These are phyloP conservation scores for Phytopythium helicoides DNA, from an alignment of 352 stramenopile species.

Conservation along the genomic window DNA sequence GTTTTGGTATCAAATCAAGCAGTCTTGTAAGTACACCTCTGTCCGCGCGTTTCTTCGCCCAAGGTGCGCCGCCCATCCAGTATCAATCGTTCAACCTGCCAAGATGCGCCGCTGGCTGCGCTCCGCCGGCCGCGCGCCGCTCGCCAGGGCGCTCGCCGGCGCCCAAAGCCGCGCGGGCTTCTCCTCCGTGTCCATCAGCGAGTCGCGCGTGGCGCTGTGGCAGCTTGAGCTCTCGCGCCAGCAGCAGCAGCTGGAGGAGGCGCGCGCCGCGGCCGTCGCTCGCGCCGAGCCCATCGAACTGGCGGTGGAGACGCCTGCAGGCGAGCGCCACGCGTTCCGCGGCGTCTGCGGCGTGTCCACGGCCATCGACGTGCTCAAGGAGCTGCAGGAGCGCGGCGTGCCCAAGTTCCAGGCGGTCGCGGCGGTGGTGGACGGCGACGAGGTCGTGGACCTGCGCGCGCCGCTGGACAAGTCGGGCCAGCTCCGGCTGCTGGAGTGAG, in stretches of 20 bases:
- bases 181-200: conserved; percentile 33
- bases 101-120: conserved; percentile 6
- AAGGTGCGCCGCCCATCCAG: too few relatives aligned
- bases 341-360: conserved; percentile 43
- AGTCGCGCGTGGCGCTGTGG: conserved; percentile 51
- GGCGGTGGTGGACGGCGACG: conserved; percentile 30
- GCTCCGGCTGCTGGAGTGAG: conserved; percentile 67
- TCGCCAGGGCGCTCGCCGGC: conserved; percentile 6
- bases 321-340: conserved; percentile 35
- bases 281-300: conserved; percentile 41
- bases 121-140: conserved; percentile 6
- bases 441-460: conserved; percentile 53
- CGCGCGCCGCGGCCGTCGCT: conserved; percentile 4
- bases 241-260: conserved; percentile 15
- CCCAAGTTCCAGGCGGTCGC: conserved; percentile 64
- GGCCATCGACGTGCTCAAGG: conserved; percentile 57
- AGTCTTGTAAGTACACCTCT: not conserved
- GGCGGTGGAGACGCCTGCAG: conserved; percentile 26
- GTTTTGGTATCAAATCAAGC: too few relatives aligned
- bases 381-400: conserved; percentile 48
- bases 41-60: not conserved
- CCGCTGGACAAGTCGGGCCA: conserved; percentile 43
- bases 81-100: too few relatives aligned
- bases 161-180: conserved; percentile 6
- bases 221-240: conserved; percentile 52